These are phyloP conservation scores for Pseudonitzschia multiseries DNA, from an alignment of 108 stramenopile species.

Conservation along the genomic window DNA sequence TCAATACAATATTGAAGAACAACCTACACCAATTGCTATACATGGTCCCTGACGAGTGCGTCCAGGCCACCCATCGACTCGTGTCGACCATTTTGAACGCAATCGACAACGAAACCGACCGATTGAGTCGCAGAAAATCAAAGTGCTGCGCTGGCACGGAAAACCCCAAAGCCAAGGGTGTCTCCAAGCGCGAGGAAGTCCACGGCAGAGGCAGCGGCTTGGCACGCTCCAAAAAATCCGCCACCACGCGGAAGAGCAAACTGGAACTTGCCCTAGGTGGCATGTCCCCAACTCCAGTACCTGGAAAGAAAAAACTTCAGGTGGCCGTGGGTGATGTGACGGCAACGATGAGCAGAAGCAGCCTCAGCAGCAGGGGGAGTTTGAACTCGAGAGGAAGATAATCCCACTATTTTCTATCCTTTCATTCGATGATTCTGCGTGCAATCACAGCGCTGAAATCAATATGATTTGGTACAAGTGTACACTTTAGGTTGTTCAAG, in stretches of 20 bases:
- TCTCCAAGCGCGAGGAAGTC: background rate
- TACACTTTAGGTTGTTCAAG: too few relatives aligned
- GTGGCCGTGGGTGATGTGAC: background rate
- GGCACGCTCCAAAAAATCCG: background rate
- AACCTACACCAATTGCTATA: background rate
- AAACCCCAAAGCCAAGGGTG: background rate
- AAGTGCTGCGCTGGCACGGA: background rate
- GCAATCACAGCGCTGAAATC: too few relatives aligned
- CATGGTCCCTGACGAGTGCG: background rate
- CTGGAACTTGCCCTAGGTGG: background rate
- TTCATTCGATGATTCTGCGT: background rate
- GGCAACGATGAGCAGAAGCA: background rate
- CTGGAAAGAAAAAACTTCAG: background rate
- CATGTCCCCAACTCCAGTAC: background rate
- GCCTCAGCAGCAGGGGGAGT: background rate
- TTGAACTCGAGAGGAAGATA: background rate
- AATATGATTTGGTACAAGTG: too few relatives aligned
- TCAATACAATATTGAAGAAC: constrained; percentile 4
- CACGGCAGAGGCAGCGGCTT: background rate
- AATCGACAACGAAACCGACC: background rate
- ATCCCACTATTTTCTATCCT: background rate
- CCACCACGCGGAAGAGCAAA: background rate
- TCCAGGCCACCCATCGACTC: background rate
- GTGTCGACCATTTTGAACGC: background rate
- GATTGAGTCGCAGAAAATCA: background rate